Evolutionary conservation across 2,329 filamentous ascomycete species (phyloP), one percentile per base, ranked within the genome.

Genomic region (Fusarium pilosicola): DNA sequence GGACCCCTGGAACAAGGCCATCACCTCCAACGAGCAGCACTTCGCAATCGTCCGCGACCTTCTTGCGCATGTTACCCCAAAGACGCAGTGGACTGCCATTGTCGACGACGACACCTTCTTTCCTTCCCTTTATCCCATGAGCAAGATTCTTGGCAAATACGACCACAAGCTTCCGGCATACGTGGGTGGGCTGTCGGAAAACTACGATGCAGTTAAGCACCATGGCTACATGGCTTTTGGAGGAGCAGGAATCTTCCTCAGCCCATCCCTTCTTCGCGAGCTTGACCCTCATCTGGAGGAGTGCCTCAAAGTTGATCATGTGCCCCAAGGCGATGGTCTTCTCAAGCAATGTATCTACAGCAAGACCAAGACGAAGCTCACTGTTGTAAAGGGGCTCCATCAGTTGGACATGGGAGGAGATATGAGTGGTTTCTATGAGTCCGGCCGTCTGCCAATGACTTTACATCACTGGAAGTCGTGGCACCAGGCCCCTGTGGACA

Each of bases 91-190:
- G 89, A 84, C 86, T 20, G 86, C 85, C 51, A 82, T 91, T 55
- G 85, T 91, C 42, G 89, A 91, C 76, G 89, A 91, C 75, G 89
- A 91, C 74, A 91, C 89, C 3, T 91, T 91, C 79, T 91, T 91
- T 78, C 85, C 87, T 5, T 88, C 86, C 5, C 84, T 91, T 49
- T 79, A 85, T 58, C 83, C 83, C 1, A 81, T 91, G 22, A 82
- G 85, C 28, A 78, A 84, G n/a, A 82, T 85, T 11, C 83, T 91
- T 5, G 76, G 75, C 39, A 77, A 80, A 42, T 84, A 88, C 70
- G 85, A 91, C 75, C 83, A 87, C 74, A 84, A 82, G 5, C 77
- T 83, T 26, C 83, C 87, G 7, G 77, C 83, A 41, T 91, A 90
- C 78, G 81, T 91, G 17, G 89, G 90, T 6, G 86, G 86, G 5